Base-by-base conservation (phyloP, 164 flowering plant species). In the Vitis labrusca region DNA sequence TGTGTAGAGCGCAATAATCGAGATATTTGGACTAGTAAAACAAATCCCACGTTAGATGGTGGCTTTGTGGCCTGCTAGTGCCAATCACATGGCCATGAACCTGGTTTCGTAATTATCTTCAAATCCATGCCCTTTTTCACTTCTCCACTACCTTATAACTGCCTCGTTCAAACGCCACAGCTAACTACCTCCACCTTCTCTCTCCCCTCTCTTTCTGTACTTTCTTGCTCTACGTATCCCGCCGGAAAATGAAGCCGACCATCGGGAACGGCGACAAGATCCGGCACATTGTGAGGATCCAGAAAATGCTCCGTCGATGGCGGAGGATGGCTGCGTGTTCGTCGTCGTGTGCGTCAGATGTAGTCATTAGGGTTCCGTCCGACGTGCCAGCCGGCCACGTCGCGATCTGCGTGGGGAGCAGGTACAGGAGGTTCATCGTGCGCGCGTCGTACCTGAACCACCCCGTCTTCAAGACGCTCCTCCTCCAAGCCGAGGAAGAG, bases 301-400 rank as follows among this genome's bases (percentile, higher is more conserved):
- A 76, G 61, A 82, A 77, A 50, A 57, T 81, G 73, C 78, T 78
- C 16, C 64, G 72, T 23, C 74, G 76, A 5, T 85, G 86, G 88
- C 78, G 82, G 2, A 77, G 54, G 29, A 76, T 73, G 66, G 75
- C 84, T 1, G 71, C 73, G 6, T 49, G 69, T 6, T 50, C 66
- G 1, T 60, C 61, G 10, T 47, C 14, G 6, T 37, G 6, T 3
- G 2, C 2, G 44, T 37, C 44, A 6, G 44, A 37, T 60, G 48
- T 49, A 23, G 54, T 56, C 52, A 58, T 51, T 29, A 55, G 70
- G 14, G 60, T 68, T 5, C 88, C 89, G 70, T 63, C 86, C 7
- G 93, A 88, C 66, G 96, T 91, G 0, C 91, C 92, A 0, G 70
- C 84, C 0, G 97, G 93, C 14, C 92, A 91, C 88, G 84, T 91